Conservation (phyloP, 2,329 filamentous ascomycete species). For the Chrysoporthe puriensis region DNA sequence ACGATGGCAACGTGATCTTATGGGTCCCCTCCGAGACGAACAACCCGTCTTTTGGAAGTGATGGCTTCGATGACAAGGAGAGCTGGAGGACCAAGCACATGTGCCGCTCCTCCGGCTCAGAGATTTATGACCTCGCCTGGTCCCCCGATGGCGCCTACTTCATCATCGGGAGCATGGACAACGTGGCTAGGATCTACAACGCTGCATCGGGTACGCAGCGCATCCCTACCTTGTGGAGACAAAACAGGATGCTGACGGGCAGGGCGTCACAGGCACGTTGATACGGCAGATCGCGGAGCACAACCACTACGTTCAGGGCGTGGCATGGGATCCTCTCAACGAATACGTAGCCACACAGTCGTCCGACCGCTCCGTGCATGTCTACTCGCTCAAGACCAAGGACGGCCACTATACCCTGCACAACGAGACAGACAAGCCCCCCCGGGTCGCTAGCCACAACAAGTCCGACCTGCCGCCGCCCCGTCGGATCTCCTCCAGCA, state of each 20-base stretch:
- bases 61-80: constrained; percentile 90
- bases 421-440: constrained; percentile 65
- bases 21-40: constrained; percentile 89
- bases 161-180: constrained; percentile 99
- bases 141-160: constrained; percentile 96
- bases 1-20: constrained; percentile 94
- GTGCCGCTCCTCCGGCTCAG: constrained; percentile 91
- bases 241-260: constrained; percentile 6
- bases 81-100: constrained; percentile 97
- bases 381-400: constrained; percentile 94
- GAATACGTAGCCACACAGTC: constrained; percentile 98
- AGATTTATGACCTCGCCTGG: constrained; percentile 98
- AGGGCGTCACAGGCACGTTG: constrained; percentile 51
- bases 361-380: constrained; percentile 95
- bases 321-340: constrained; percentile 97
- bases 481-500: constrained; percentile 86
- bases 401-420: constrained; percentile 88
- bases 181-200: constrained; percentile 96
- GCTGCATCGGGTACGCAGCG: constrained; percentile 72
- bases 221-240: not conserved
- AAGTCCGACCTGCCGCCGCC: constrained; percentile 85
- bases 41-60: constrained; percentile 74
- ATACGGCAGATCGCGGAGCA: constrained; percentile 96
- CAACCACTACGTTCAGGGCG: constrained; percentile 97
- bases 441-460: constrained; percentile 77